Conservation (phyloP, 805 yeast species). For the Cyberlindnera americana region DNA sequence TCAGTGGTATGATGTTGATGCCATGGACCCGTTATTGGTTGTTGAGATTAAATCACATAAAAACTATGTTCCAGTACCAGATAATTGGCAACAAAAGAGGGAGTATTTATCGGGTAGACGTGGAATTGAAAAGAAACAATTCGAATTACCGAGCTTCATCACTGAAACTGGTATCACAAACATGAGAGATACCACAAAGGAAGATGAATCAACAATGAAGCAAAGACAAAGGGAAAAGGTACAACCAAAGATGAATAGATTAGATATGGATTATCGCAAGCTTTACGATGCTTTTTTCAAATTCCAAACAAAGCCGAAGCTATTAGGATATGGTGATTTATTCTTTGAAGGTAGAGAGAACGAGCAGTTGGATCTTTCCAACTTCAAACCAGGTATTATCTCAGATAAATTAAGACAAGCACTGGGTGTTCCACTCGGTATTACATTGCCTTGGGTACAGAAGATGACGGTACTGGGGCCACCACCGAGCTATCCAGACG, state of each 20-base stretch:
- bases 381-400: slow-evolving; percentile 63
- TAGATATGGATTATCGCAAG: slow-evolving; percentile 82
- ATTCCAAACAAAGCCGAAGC: slow-evolving; percentile 67
- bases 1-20: slow-evolving; percentile 86
- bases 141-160: slow-evolving; percentile 74
- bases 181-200: slow-evolving; percentile 64
- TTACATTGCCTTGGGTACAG: slow-evolving; percentile 67
- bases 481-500: slow-evolving; percentile 76
- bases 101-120: slow-evolving; percentile 68
- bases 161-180: slow-evolving; percentile 80
- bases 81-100: slow-evolving; percentile 77
- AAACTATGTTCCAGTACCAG: slow-evolving; percentile 73
- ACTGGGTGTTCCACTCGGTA: slow-evolving; percentile 55
- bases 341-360: slow-evolving; percentile 74
- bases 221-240: slow-evolving; percentile 79
- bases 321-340: slow-evolving; percentile 69
- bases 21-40: slow-evolving; percentile 68
- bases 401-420: slow-evolving; percentile 64
- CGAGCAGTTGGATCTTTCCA: slow-evolving; percentile 40
- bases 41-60: slow-evolving; percentile 61
- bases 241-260: slow-evolving; percentile 81
- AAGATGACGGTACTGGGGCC: slow-evolving; percentile 69
- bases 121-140: slow-evolving; percentile 66
- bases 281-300: slow-evolving; percentile 85
- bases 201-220: slow-evolving; percentile 52